These are phyloP conservation scores for Hydrangea macrophylla DNA, from an alignment of 148 eudicot species.

Conservation along the genomic window DNA sequence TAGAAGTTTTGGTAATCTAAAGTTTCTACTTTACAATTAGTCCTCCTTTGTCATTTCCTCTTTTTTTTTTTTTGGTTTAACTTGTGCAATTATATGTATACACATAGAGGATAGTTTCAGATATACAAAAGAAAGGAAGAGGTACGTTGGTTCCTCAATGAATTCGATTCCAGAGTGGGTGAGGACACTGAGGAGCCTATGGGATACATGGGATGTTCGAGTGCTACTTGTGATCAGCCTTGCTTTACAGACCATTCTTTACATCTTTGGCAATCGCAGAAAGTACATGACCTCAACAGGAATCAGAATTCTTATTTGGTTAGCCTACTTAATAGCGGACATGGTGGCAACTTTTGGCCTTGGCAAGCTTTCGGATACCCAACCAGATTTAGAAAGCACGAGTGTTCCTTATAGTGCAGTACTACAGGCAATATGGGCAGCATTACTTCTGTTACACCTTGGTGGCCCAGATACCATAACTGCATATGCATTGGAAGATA, in stretches of 20 bases:
- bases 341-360: neutral
- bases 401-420: neutral
- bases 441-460: neutral
- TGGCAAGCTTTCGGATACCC: neutral
- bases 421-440: neutral
- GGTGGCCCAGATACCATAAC: conserved; percentile 5
- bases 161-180: neutral
- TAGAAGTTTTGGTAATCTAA: no score
- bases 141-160: neutral
- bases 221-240: neutral
- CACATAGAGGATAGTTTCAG: no score
- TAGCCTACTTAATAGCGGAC: neutral
- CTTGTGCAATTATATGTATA: no score
- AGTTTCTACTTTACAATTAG: no score
- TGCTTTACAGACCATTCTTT: neutral
- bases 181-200: neutral
- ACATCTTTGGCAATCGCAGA: neutral
- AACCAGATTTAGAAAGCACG: neutral
- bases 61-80: no score
- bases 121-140: no score
- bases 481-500: neutral
- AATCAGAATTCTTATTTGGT: neutral
- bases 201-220: neutral
- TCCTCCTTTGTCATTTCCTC: no score
- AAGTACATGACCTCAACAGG: neutral